Conservation (phyloP, 441 rosid species). For the Croton laevigatus region DNA sequence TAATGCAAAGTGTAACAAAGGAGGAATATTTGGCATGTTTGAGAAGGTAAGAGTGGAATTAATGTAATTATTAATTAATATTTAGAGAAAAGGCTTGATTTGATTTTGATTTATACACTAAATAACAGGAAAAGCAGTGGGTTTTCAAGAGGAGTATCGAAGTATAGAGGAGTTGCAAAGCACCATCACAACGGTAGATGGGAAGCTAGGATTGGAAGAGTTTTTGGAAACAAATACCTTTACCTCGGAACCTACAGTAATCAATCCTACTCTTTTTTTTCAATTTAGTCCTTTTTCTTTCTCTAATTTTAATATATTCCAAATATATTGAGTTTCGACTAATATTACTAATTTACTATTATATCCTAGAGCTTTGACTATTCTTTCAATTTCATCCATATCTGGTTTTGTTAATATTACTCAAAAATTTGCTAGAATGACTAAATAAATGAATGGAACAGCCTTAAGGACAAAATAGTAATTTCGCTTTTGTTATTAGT, state of each 20-base stretch:
- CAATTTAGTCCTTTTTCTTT: too few species aligned
- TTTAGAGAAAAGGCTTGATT: neutral
- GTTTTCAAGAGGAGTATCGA: conserved; percentile 78
- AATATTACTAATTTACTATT: too few species aligned
- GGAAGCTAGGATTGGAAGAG: conserved; percentile 76
- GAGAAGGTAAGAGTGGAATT: conserved; percentile 45
- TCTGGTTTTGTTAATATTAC: too few species aligned
- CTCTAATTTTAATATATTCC: too few species aligned
- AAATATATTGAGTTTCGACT: too few species aligned
- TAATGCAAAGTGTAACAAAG: conserved; percentile 45
- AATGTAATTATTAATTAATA: too few species aligned
- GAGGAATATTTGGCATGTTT: conserved; percentile 58
- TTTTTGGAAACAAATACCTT: conserved; percentile 70
- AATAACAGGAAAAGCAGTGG: conserved; percentile 63
- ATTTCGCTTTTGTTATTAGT: too few species aligned
- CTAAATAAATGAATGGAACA: too few species aligned
- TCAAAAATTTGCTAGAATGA: too few species aligned
- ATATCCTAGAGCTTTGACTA: too few species aligned
- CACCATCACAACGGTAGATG: conserved; percentile 79
- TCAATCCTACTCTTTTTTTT: conserved; percentile 3
- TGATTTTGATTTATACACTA: neutral
- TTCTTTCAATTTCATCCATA: too few species aligned
- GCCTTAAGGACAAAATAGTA: too few species aligned
- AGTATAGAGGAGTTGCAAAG: conserved; percentile 76
- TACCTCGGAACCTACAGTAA: conserved; percentile 68